Conservation (phyloP, 1,139 yeast species). For the Hyphopichia pseudoburtonii region DNA sequence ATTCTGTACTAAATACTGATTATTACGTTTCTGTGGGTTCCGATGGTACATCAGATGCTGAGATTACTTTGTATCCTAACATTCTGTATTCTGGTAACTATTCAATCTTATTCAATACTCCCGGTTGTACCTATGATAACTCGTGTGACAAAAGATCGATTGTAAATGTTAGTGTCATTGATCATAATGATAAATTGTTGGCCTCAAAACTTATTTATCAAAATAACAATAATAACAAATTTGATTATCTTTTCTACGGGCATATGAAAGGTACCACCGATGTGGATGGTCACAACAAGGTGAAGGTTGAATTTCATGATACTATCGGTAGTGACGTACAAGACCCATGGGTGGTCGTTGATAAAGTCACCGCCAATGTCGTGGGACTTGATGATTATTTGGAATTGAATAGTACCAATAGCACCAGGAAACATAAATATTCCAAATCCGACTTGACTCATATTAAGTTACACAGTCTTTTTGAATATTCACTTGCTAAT, state of each 20-base stretch:
- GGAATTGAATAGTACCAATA: conserved; percentile 27
- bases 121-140: conserved; percentile 75
- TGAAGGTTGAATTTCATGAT: conserved; percentile 44
- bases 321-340: conserved; percentile 24
- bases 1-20: conserved; percentile 21
- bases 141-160: conserved; percentile 73
- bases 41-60: conserved; percentile 16
- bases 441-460: conserved; percentile 20
- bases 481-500: conserved; percentile 76
- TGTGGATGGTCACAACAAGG: conserved; percentile 44
- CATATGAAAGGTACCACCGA: conserved; percentile 52
- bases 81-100: conserved; percentile 75
- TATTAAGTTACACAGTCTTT: conserved; percentile 62
- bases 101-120: conserved; percentile 72
- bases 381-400: conserved; percentile 48
- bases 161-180: conserved; percentile 70
- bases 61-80: conserved; percentile 66
- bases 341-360: conserved; percentile 66
- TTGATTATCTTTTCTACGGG: conserved; percentile 76
- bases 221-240: conserved; percentile 76
- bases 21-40: conserved; percentile 26
- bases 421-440: conserved; percentile 19
- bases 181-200: conserved; percentile 45
- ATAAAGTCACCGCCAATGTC: conserved; percentile 59
- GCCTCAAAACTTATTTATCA: conserved; percentile 58